Evolutionary conservation across 2,329 filamentous ascomycete species (phyloP).

Genomic region (Chrysoporthe puriensis): DNA sequence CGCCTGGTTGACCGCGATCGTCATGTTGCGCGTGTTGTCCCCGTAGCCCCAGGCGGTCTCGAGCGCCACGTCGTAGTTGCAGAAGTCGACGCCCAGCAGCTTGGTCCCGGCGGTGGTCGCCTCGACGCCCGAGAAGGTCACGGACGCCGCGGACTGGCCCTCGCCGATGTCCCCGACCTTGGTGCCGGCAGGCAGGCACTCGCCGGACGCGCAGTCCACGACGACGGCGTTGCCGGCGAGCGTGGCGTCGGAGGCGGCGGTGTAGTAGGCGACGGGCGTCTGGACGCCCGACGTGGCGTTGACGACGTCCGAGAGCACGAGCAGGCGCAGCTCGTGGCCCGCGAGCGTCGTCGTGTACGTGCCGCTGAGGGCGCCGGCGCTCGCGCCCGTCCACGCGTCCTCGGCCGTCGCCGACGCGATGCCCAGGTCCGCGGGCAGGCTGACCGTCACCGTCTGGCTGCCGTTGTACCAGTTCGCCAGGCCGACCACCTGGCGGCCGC

Average conservation of each 20-base stretch:
- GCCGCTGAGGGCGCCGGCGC: conserved; percentile 40
- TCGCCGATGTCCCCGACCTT: conserved; percentile 46
- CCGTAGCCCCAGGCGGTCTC: conserved; percentile 47
- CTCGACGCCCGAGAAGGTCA: conserved; percentile 41
- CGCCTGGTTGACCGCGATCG: conserved; percentile 50
- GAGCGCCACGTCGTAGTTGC: conserved; percentile 56
- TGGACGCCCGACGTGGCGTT: conserved; percentile 27
- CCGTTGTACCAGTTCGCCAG: conserved; percentile 55
- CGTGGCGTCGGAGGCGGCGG: conserved; percentile 40
- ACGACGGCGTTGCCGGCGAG: conserved; percentile 41
- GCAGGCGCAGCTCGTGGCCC: conserved; percentile 45
- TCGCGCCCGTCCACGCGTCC: conserved; percentile 45
- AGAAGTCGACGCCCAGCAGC: conserved; percentile 52
- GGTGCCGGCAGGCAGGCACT: conserved; percentile 47
- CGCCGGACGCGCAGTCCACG: conserved; percentile 40
- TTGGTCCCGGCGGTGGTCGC: conserved; percentile 39
- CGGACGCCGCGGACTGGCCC: conserved; percentile 35
- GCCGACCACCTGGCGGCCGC: conserved; percentile 46
- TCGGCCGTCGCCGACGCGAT: conserved; percentile 43
- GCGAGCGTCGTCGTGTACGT: conserved; percentile 39
- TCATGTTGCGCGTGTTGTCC: conserved; percentile 54
- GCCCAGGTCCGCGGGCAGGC: conserved; percentile 45
- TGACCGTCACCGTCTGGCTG: conserved; percentile 45
- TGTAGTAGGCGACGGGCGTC: conserved; percentile 43
- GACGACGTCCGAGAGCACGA: conserved; percentile 43